phyloP scores from a whole-genome alignment of 768 basidiomycete species.

The Lyophyllum decastes region DNA sequence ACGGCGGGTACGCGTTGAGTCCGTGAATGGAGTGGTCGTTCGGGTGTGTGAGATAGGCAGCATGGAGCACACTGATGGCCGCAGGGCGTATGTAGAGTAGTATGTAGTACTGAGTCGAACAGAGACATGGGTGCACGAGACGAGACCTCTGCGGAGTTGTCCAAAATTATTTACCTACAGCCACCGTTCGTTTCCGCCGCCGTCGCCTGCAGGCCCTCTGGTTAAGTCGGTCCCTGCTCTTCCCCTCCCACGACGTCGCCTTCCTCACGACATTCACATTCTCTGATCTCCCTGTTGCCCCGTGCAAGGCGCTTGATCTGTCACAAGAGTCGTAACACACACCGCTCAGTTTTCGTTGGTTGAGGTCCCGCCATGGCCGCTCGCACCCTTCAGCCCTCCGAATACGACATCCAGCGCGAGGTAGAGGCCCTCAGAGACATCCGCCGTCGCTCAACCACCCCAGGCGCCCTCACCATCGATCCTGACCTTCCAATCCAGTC shows the following conservation, averaged over 20 bases:
- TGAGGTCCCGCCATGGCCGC: constrained; percentile 34
- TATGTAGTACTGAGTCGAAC: neutral
- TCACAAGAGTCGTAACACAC: constrained; percentile 1
- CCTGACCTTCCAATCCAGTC: constrained; percentile 86
- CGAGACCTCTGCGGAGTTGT: constrained; percentile 23
- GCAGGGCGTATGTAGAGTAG: neutral
- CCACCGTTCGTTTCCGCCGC: constrained; percentile 9
- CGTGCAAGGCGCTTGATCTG: neutral
- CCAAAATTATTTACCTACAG: constrained; percentile 22
- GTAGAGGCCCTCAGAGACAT: constrained; percentile 85
- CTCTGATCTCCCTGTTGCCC: neutral
- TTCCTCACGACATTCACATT: neutral
- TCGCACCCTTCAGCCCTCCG: constrained; percentile 69
- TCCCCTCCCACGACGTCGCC: neutral
- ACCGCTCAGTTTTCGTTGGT: constrained; percentile 4
- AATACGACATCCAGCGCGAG: constrained; percentile 85
- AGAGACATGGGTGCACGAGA: constrained; percentile 12
- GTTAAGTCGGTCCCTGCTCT: neutral
- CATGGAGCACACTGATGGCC: constrained; percentile 4
- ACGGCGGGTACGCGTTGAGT: constrained; percentile 3
- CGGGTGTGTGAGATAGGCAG: too few species aligned
- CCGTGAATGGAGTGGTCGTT: too few species aligned
- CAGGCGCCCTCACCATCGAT: constrained; percentile 83
- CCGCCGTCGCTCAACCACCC: constrained; percentile 78
- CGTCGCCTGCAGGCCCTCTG: neutral